phyloP scores from a whole-genome alignment of 257 asterid species.

The Asclepias syriaca region DNA sequence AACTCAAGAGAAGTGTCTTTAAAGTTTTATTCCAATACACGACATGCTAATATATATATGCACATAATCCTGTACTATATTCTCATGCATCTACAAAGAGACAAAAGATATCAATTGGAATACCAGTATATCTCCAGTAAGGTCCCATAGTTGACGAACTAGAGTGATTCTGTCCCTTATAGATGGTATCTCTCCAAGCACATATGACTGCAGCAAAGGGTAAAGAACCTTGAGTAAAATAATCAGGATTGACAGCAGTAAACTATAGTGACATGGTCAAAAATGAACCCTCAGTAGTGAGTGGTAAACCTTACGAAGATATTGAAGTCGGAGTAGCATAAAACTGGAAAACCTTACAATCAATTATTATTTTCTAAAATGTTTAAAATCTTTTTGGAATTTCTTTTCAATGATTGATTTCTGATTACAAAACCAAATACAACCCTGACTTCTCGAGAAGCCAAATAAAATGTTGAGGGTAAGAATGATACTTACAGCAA shows the following conservation, averaged over 20 bases:
- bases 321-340: neutral
- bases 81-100: neutral
- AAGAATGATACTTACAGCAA: slow-evolving; percentile 60
- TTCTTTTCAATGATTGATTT: neutral
- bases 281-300: neutral
- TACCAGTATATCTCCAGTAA: slow-evolving; percentile 85
- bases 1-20: neutral
- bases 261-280: neutral
- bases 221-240: slow-evolving; percentile 6
- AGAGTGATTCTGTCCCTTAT: slow-evolving; percentile 78
- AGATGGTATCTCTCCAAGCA: slow-evolving; percentile 96
- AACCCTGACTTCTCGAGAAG: neutral
- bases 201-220: slow-evolving; percentile 65
- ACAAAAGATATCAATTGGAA: neutral
- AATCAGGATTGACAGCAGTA: neutral
- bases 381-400: neutral
- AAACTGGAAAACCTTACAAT: neutral
- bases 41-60: too few species aligned
- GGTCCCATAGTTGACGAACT: slow-evolving; percentile 95
- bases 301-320: neutral
- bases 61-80: neutral
- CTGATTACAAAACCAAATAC: neutral
- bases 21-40: neutral
- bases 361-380: neutral
- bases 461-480: neutral